phyloP scores from a whole-genome alignment of 441 rosid species.

The Eutrema salsugineum region DNA sequence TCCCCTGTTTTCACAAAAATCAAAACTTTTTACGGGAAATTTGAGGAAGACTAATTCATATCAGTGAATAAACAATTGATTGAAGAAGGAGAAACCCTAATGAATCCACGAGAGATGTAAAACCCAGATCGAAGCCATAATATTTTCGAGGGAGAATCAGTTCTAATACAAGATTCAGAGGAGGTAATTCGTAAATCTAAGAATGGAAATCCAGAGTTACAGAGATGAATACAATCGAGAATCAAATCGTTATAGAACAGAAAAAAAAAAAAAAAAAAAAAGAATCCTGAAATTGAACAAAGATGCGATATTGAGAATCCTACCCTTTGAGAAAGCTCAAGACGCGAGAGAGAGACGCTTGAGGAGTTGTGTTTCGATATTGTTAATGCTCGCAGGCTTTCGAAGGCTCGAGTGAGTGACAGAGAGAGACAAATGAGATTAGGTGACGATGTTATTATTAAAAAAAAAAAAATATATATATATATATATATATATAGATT shows the following conservation, averaged over 20 bases:
- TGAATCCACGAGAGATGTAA: background rate
- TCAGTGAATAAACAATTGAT: no score
- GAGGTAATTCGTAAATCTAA: background rate
- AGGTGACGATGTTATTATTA: conserved; percentile 8
- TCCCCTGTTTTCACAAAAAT: conserved; percentile 18
- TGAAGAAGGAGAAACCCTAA: conserved; percentile 16
- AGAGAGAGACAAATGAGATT: background rate
- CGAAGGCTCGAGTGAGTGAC: background rate
- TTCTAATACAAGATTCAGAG: background rate
- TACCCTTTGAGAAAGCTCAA: conserved; percentile 13
- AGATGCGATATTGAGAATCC: background rate
- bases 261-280: background rate
- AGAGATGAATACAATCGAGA: background rate
- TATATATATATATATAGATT: no score
- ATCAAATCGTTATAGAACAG: background rate
- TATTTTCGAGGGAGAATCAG: background rate
- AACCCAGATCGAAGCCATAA: background rate
- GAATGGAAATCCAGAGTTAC: background rate
- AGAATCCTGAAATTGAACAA: background rate
- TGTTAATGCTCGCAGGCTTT: background rate
- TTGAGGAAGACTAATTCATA: background rate
- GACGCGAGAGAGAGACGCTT: background rate
- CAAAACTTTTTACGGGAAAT: background rate
- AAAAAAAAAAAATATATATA: background rate
- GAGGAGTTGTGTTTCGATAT: background rate